These are phyloP conservation scores for Halenospora varia DNA, from an alignment of 495 filamentous ascomycete species.

Conservation along the genomic window DNA sequence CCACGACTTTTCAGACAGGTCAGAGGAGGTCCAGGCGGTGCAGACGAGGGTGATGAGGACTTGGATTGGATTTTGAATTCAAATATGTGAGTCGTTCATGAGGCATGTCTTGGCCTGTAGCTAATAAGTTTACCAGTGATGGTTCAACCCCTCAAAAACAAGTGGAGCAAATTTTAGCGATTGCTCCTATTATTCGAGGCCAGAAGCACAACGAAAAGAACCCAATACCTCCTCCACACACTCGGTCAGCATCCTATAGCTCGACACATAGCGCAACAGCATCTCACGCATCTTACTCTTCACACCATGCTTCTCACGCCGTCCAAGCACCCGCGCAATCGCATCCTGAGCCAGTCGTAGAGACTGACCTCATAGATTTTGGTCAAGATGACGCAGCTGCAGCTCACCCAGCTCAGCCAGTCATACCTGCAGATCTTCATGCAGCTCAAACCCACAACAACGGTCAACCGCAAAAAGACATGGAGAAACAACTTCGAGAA, in stretches of 20 bases:
- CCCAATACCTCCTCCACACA: constrained; percentile 31
- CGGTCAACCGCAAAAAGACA: constrained; percentile 29
- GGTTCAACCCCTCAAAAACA: constrained; percentile 66
- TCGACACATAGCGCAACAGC: not conserved
- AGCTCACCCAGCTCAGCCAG: not conserved
- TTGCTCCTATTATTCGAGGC: constrained; percentile 80
- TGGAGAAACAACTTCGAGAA: constrained; percentile 34
- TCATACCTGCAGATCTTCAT: constrained; percentile 8
- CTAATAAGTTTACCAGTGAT: constrained; percentile 50
- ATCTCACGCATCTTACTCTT: not conserved
- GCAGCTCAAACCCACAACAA: constrained; percentile 11
- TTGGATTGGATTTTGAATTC: constrained; percentile 96
- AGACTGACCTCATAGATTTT: constrained; percentile 43
- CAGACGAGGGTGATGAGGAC: constrained; percentile 78
- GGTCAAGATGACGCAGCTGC: constrained; percentile 31
- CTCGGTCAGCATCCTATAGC: constrained; percentile 1
- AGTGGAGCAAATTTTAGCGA: constrained; percentile 76
- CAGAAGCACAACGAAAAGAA: constrained; percentile 47
- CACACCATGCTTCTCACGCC: not conserved
- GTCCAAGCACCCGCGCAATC: not conserved
- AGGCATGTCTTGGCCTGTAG: not conserved
- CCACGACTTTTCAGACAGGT: constrained; percentile 79
- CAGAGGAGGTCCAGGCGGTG: constrained; percentile 63
- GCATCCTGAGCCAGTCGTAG: not conserved
- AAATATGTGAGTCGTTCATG: constrained; percentile 58